phyloP scores from a whole-genome alignment of 805 yeast species.

The Sugiyamaella chiloensis region DNA sequence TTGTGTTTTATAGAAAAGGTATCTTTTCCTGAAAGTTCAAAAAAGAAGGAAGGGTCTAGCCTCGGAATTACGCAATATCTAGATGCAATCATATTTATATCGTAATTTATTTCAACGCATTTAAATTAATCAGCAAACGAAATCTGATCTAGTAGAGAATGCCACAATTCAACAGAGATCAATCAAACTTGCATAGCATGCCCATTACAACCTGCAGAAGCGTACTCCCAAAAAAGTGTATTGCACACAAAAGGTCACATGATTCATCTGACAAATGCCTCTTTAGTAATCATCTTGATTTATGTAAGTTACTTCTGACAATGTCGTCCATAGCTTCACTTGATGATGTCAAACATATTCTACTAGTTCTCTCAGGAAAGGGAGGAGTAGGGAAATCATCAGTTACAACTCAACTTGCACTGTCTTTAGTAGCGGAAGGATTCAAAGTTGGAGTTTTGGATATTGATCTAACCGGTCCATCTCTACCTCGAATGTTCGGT shows the following conservation, averaged over 20 bases:
- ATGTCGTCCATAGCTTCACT: slow-evolving; percentile 31
- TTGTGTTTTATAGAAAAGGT: not conserved
- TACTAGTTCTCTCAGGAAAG: slow-evolving; percentile 85
- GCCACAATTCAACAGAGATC: too few relatives aligned
- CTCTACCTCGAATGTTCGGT: slow-evolving; percentile 95
- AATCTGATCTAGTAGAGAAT: too few relatives aligned
- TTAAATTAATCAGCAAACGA: too few relatives aligned
- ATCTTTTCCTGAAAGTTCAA: not conserved
- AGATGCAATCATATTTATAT: too few relatives aligned
- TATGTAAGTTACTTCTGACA: not conserved
- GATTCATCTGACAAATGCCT: too few relatives aligned
- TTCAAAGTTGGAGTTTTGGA: slow-evolving; percentile 90
- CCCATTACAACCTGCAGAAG: too few relatives aligned
- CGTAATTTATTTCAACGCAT: too few relatives aligned
- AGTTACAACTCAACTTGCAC: slow-evolving; percentile 88
- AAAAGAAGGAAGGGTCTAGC: too few relatives aligned
- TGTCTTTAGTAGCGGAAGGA: slow-evolving; percentile 69
- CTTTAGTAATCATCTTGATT: not conserved
- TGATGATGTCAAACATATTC: slow-evolving; percentile 64
- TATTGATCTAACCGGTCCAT: slow-evolving; percentile 95
- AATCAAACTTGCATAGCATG: too few relatives aligned
- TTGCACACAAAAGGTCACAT: too few relatives aligned
- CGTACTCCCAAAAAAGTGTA: too few relatives aligned
- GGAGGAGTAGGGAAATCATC: slow-evolving; percentile 98
- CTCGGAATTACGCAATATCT: too few relatives aligned